Evolutionary conservation across 495 filamentous ascomycete species (phyloP).

Genomic region (Annulohypoxylon bovei): DNA sequence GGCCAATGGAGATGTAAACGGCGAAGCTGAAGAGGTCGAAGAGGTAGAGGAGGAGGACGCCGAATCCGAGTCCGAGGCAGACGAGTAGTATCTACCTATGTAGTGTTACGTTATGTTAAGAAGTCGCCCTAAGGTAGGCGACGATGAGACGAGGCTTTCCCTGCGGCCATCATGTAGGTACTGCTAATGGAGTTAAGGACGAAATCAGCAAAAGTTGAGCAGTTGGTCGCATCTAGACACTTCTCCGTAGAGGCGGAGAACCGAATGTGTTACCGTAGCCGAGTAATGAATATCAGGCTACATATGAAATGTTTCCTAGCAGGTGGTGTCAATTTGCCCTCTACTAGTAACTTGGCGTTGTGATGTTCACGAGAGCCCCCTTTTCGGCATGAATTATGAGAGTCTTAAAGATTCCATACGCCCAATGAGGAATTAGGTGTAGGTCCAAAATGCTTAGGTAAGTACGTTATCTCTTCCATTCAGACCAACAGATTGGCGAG

Average conservation of each 20-base stretch:
- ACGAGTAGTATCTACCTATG: constrained; percentile 16
- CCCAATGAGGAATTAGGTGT: too few relatives aligned
- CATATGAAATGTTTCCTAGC: neutral
- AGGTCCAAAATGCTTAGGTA: too few relatives aligned
- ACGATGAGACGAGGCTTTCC: constrained; percentile 11
- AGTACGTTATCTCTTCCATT: too few relatives aligned
- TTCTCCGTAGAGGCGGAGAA: constrained; percentile 10
- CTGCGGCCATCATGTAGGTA: constrained; percentile 15
- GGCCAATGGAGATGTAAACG: constrained; percentile 59
- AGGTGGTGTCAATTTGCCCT: neutral
- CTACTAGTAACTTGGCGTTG: neutral
- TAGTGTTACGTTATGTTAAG: neutral
- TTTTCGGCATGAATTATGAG: neutral
- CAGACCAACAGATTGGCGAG: too few relatives aligned
- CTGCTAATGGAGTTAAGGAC: constrained; percentile 26
- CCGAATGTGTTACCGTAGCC: neutral
- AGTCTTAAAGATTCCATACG: too few relatives aligned
- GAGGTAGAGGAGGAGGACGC: constrained; percentile 40
- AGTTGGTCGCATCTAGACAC: constrained; percentile 21
- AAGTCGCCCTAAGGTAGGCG: constrained; percentile 2
- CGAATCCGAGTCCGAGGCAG: constrained; percentile 18
- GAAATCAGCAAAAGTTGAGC: constrained; percentile 22
- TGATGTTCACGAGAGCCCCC: neutral
- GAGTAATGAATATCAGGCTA: constrained; percentile 21
- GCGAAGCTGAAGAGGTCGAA: constrained; percentile 51